A percentile compares a stretch with the other conserved stretches of the same genome.
These are phyloP conservation scores for Marsdenia floribunda DNA, from an alignment of 257 asterid species.

Conservation along the genomic window DNA sequence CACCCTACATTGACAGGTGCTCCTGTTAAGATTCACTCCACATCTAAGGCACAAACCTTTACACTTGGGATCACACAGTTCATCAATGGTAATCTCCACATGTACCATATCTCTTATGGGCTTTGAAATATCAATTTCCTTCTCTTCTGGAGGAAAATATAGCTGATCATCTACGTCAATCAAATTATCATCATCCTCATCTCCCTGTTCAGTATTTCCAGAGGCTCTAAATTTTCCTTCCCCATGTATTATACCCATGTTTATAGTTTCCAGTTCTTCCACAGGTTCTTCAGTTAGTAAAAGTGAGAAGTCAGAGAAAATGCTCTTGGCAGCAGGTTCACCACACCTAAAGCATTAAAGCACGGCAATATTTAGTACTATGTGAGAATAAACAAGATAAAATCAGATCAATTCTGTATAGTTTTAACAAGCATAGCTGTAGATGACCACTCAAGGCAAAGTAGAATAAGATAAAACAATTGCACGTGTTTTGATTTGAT, in stretches of 20 bases:
- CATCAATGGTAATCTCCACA: slow-evolving; percentile 71
- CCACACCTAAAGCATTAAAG: slow-evolving; percentile 60
- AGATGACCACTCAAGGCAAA: neutral
- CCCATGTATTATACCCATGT: slow-evolving; percentile 53
- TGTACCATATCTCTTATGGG: slow-evolving; percentile 81
- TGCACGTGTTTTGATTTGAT: neutral
- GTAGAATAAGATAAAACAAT: neutral
- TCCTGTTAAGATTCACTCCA: slow-evolving; percentile 62
- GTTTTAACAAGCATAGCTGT: neutral
- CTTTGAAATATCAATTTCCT: slow-evolving; percentile 73
- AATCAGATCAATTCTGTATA: neutral
- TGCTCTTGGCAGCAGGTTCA: slow-evolving; percentile 64
- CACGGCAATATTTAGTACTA: neutral
- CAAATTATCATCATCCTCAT: slow-evolving; percentile 39
- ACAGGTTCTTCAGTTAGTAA: slow-evolving; percentile 66
- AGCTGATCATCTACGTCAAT: slow-evolving; percentile 66
- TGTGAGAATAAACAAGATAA: neutral
- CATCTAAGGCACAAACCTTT: slow-evolving; percentile 72
- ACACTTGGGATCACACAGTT: slow-evolving; percentile 64
- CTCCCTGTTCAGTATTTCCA: slow-evolving; percentile 21
- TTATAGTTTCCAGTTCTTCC: slow-evolving; percentile 51
- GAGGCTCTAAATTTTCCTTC: slow-evolving; percentile 31
- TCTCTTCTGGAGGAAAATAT: slow-evolving; percentile 60
- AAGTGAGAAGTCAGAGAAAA: slow-evolving; percentile 66
- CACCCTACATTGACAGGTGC: slow-evolving; percentile 42